Conservation (phyloP, 78 protist genomes). For the Dictyostelium discoideum region DNA sequence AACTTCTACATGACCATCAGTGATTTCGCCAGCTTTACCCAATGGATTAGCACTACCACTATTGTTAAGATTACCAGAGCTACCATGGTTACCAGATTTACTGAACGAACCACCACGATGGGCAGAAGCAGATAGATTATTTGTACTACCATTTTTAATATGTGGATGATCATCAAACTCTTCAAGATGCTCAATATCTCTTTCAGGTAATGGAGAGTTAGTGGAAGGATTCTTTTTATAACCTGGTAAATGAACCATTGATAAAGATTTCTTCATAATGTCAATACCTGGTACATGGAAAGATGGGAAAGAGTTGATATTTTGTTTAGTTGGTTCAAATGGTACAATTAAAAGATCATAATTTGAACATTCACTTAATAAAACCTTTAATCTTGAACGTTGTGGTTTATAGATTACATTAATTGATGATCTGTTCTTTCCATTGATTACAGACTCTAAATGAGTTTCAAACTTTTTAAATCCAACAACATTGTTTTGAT, state of each 20-base stretch:
- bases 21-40: not conserved
- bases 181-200: not conserved
- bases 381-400: slow-evolving; percentile 3
- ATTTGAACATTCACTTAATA: slow-evolving; percentile 15
- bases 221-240: not conserved
- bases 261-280: slow-evolving; percentile 46
- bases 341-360: slow-evolving; percentile 54
- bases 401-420: slow-evolving; percentile 49
- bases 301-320: not conserved
- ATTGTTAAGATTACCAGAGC: not conserved
- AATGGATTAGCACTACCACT: not conserved
- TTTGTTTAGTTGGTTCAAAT: slow-evolving; percentile 18
- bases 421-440: slow-evolving; percentile 9
- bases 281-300: slow-evolving; percentile 60
- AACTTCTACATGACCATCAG: not conserved
- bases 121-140: not conserved
- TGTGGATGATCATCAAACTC: slow-evolving; percentile 30
- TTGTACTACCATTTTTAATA: not conserved
- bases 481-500: not conserved
- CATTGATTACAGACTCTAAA: slow-evolving; percentile 22
- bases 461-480: slow-evolving; percentile 26
- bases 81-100: not conserved
- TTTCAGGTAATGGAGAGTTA: not conserved
- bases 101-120: not conserved
- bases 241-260: slow-evolving; percentile 68